phyloP scores from a whole-genome alignment of 805 yeast genomes.

The Candida tibetensis region DNA sequence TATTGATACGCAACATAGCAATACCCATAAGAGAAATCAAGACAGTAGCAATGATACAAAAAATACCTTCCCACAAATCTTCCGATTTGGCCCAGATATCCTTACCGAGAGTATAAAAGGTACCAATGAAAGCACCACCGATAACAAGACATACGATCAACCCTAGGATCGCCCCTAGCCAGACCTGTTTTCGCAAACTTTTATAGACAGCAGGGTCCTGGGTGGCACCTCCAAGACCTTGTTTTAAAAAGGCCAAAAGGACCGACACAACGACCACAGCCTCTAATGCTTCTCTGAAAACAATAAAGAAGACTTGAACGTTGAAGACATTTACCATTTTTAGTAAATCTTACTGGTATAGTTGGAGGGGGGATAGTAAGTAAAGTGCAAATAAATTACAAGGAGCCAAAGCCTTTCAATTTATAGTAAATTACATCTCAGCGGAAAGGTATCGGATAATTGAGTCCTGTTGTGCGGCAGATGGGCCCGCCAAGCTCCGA shows the following conservation, averaged over 20 bases:
- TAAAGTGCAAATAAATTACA: neutral
- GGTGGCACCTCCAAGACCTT: constrained; percentile 63
- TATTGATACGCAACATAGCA: constrained; percentile 92
- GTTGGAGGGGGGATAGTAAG: neutral
- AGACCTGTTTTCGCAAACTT: constrained; percentile 71
- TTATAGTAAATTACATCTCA: too few species aligned
- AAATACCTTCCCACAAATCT: constrained; percentile 96
- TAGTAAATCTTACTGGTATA: neutral
- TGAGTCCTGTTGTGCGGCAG: too few species aligned
- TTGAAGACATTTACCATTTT: constrained; percentile 58
- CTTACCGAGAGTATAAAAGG: constrained; percentile 73
- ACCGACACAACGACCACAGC: constrained; percentile 92
- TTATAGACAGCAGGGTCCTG: constrained; percentile 55
- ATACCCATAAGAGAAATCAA: constrained; percentile 93
- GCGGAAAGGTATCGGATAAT: too few species aligned
- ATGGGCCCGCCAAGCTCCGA: too few species aligned
- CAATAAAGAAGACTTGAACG: constrained; percentile 79
- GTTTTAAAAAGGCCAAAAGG: constrained; percentile 84
- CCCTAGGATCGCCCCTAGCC: constrained; percentile 79
- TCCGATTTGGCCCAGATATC: constrained; percentile 87
- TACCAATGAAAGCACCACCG: constrained; percentile 94
- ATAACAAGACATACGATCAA: constrained; percentile 73
- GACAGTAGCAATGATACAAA: constrained; percentile 84
- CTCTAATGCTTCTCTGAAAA: constrained; percentile 90
- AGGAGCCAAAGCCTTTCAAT: neutral